Evolutionary conservation across 768 basidiomycete genomes (phyloP), one percentile per base, ranked within the genome.

Genomic region (Serpula lacrymans): DNA sequence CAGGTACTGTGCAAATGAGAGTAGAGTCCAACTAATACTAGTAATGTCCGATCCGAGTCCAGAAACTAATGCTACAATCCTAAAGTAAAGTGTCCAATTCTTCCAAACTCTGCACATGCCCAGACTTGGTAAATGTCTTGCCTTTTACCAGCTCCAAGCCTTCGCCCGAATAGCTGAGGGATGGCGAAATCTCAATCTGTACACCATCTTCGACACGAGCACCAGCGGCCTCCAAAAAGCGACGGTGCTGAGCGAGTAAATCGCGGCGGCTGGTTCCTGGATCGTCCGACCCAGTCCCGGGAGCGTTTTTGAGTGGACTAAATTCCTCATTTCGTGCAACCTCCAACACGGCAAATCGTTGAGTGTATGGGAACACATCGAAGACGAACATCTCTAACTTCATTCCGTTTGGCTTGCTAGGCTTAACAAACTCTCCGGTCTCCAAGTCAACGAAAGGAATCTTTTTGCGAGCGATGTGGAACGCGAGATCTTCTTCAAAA

Each of bases 371-470:
- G 73, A 99, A 97, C 32, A 99, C 96, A 65, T 99, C 96, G 56
- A 99, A 99, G 23, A 99, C 88, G 67, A 99, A 99, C 70, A 94
- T 71, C 65, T 99, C 96, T 47, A 99, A 80, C 68, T 99, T 99
- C 90, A 98, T 95, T 46, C 96, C 96, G 61, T 99, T 98, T n/a
- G 92, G 88, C 57, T 83, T 82, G 47, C 66, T 62, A 2, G 96
- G 94, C 58, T 93, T 94, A 58, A 94, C 63, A 4, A 55, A 18
- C 46, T 80, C 70, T 14, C 89, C 93, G 11, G 76, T 74, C 41
- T 73, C 55, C 43, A 90, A 53, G 57, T 90, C 82, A 47, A 93
- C 70, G 51, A 85, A 78, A 6, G 92, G 74, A 50, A 99, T 98
- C 76, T 98, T 99, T 69, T 99, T 99, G 52, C 86, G 82, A 28